Evolutionary conservation across 1,284 basidiomycete species (phyloP).

Genomic region (Caloboletus inedulis): DNA sequence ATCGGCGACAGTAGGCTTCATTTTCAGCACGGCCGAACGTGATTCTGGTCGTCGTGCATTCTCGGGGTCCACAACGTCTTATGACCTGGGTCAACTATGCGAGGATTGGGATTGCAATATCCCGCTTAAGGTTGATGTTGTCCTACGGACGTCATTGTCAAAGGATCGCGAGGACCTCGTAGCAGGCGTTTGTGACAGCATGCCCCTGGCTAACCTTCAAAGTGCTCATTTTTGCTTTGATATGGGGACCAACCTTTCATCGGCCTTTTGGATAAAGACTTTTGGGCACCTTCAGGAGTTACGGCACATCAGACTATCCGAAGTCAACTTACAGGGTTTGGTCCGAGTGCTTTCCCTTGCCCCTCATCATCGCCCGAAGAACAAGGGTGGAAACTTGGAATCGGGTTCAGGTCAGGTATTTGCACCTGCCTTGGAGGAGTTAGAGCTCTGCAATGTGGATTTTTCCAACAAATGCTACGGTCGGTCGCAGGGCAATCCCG

Average conservation of each 20-base stretch:
- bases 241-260: slow-evolving; percentile 4
- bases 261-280: slow-evolving; percentile 17
- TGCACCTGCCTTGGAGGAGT: slow-evolving; percentile 31
- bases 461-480: slow-evolving; percentile 27
- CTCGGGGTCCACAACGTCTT: slow-evolving; percentile 4
- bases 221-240: slow-evolving; percentile 14
- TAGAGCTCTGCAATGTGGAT: slow-evolving; percentile 26
- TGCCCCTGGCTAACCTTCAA: slow-evolving; percentile 19
- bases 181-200: slow-evolving; percentile 9
- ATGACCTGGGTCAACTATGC: slow-evolving; percentile 7
- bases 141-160: slow-evolving; percentile 5
- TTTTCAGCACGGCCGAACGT: slow-evolving; percentile 15
- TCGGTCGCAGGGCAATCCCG: not conserved
- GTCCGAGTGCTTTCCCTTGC: slow-evolving; percentile 7
- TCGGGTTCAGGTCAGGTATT: slow-evolving; percentile 14
- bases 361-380: not conserved
- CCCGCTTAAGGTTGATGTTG: slow-evolving; percentile 20
- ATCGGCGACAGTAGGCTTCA: slow-evolving; percentile 13
- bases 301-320: slow-evolving; percentile 10
- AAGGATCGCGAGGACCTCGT: slow-evolving; percentile 15
- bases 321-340: slow-evolving; percentile 9
- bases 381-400: not conserved
- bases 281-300: slow-evolving; percentile 19
- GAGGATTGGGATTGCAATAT: slow-evolving; percentile 23
- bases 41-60: slow-evolving; percentile 11